Evolutionary conservation across 495 filamentous ascomycete genomes (phyloP), one percentile per base, ranked within the genome.

Genomic region (Lindgomyces ingoldianus): DNA sequence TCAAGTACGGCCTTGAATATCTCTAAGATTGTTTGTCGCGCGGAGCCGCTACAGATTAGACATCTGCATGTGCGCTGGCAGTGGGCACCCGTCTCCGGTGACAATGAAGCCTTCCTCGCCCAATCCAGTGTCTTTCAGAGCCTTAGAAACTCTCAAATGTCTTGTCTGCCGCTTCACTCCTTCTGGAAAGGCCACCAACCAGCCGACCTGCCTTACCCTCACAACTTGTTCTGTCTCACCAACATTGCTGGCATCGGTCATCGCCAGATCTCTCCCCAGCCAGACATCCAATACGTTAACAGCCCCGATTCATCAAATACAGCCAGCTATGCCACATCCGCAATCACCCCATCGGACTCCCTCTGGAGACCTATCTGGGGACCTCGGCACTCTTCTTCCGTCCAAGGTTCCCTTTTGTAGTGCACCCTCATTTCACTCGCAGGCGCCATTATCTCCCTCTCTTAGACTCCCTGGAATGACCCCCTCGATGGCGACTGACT

Each of bases 291-390:
- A 3, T 47, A 48, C n/a, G 24, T n/a, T 48, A 26, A 45, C 25
- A n/a, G 12, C 22, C 10, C 57, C 19, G 30, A 36, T 42, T 41
- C 44, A 65, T 54, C 56, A 65, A 26, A 47, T 24, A n/a, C 14
- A 65, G 61, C 44, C 62, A 62, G 46, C 36, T 39, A 62, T 70
- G 67, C 52, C 62, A 50, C 68, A 56, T 39, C 63, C 68, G n/a
- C 58, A 45, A 21, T 70, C 67, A 56, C 62, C 68, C 54, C 68
- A 60, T 36, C 63, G 51, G 33, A 18, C 53, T 6, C 41, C 29
- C 19, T 45, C 62, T n/a, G 22, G 29, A 21, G 59, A 66, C 53
- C 18, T 55, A 21, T 41, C 68, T 55, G 52, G 4, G 3, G 46
- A n/a, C 12, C 16, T 57, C 48, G 44, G 54, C 42, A 22, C 24